These are phyloP conservation scores for Tuber indicum DNA, from an alignment of 495 filamentous ascomycete species.

Conservation along the genomic window DNA sequence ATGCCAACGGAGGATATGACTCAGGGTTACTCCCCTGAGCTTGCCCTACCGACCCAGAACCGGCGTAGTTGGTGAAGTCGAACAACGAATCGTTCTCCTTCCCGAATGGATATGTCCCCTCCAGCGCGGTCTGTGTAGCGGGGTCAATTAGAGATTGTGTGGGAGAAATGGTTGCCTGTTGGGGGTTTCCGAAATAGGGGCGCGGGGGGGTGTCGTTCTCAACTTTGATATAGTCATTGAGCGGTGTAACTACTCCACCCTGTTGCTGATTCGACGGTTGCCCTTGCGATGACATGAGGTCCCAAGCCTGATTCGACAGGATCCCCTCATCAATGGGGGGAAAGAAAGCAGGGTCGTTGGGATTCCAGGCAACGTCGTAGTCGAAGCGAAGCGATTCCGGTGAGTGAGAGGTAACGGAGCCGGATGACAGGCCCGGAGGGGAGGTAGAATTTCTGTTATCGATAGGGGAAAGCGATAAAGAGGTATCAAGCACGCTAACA, in stretches of 20 bases:
- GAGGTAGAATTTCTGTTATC: slow-evolving; percentile 36
- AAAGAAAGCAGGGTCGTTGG: slow-evolving; percentile 33
- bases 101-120: slow-evolving; percentile 32
- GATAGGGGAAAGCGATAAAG: slow-evolving; percentile 20
- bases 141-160: slow-evolving; percentile 41
- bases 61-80: slow-evolving; percentile 31
- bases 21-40: slow-evolving; percentile 24
- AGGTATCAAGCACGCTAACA: slow-evolving; percentile 23
- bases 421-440: slow-evolving; percentile 40
- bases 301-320: slow-evolving; percentile 34
- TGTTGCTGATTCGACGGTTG: slow-evolving; percentile 25
- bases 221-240: slow-evolving; percentile 42
- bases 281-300: slow-evolving; percentile 31
- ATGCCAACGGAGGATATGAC: slow-evolving; percentile 25
- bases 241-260: slow-evolving; percentile 22
- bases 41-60: slow-evolving; percentile 18
- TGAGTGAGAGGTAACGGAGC: slow-evolving; percentile 40
- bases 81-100: slow-evolving; percentile 40
- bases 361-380: slow-evolving; percentile 35
- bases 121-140: slow-evolving; percentile 39
- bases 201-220: slow-evolving; percentile 33
- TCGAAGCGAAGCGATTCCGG: slow-evolving; percentile 41
- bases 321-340: slow-evolving; percentile 34
- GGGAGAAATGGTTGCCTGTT: slow-evolving; percentile 40
- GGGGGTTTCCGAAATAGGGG: slow-evolving; percentile 30